Evolutionary conservation across 495 filamentous ascomycete genomes (phyloP), one percentile per base, ranked within the genome.

Genomic region (Chaetomidium leptoderma): DNA sequence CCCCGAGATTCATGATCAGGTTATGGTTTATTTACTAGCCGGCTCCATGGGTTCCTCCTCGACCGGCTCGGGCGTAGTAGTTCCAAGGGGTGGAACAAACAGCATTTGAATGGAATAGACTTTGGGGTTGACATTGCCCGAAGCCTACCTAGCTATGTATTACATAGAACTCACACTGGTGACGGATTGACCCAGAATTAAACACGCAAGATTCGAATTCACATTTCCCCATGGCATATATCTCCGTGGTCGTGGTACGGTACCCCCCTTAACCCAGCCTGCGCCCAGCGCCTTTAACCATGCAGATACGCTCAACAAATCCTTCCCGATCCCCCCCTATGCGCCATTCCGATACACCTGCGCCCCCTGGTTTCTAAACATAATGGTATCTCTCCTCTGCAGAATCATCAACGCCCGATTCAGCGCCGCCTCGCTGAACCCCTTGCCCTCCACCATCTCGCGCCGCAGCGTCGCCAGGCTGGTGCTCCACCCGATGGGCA

Each of bases 401-500:
- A 99, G 65, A 2, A 99, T 81, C 70, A 91, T 81, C 60, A 99
- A 67, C 13, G 95, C 91, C 58, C 92, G 78, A 42, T 88, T 87
- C 14, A 99, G 77, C 19, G 89, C 86, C 65, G 88, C 83, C 73
- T 99, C 95, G 63, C 80, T 87, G 72, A 89, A 97, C 7, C 90
- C 89, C 64, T 88, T 86, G 27, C 85, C 85, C 62, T 92, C 91
- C 24, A 95, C 90, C 72, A 99, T 88, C 74, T 97, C 92, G 43
- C 91, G 82, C 55, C 86, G 84, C 51, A 99, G 72, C 4, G 90
- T 95, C 0, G 88, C 87, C 48, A 97, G 72, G 61, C 87, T 95
- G 14, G 92, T 96, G 64, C 86, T 92, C 91, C 92, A 97, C 13
- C 95, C 95, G 61, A 97, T 91, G 16, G 95, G 92, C 58, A 99